A percentile compares a stretch with the other conserved stretches of the same genome.
phyloP scores from a whole-genome alignment of 371 early-diverging fungal species.

The Smittium culicis region DNA sequence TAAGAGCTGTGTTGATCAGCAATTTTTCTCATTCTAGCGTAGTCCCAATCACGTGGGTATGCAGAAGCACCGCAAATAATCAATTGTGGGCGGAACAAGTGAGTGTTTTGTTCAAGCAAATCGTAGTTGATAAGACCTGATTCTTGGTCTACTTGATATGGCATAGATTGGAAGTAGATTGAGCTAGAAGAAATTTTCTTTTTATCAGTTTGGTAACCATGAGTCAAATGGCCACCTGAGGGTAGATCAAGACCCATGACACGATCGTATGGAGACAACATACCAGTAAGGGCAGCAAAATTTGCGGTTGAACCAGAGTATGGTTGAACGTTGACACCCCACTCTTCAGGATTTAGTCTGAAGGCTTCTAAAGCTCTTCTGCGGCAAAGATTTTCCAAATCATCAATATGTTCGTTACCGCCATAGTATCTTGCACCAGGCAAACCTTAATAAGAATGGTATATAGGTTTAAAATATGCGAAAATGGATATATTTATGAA shows the following conservation, averaged over 20 bases:
- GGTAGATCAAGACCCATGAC: constrained; percentile 98
- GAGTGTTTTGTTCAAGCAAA: constrained; percentile 77
- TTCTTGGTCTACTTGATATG: constrained; percentile 78
- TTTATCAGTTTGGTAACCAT: constrained; percentile 98
- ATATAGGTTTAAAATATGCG: background rate
- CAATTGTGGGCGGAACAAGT: constrained; percentile 90
- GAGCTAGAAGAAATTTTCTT: constrained; percentile 97
- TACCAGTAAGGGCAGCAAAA: constrained; percentile 91
- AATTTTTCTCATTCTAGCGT: constrained; percentile 80
- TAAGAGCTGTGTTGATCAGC: constrained; percentile 86
- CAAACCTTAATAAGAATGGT: constrained; percentile 37
- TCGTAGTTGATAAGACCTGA: constrained; percentile 94
- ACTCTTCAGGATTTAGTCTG: constrained; percentile 76
- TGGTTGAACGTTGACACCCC: constrained; percentile 99
- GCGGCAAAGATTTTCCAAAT: constrained; percentile 89
- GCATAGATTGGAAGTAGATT: constrained; percentile 96
- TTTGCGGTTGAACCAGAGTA: constrained; percentile 98
- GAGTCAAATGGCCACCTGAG: constrained; percentile 98
- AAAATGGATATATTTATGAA: too few relatives aligned
- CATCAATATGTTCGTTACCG: constrained; percentile 97
- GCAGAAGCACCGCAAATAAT: constrained; percentile 97
- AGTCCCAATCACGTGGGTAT: constrained; percentile 97
- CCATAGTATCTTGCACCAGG: constrained; percentile 88
- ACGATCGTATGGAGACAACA: constrained; percentile 91
- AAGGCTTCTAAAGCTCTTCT: constrained; percentile 91